These are phyloP conservation scores for Dendrobium huoshanense DNA, from an alignment of 106 monocot genomes.

Conservation along the genomic window DNA sequence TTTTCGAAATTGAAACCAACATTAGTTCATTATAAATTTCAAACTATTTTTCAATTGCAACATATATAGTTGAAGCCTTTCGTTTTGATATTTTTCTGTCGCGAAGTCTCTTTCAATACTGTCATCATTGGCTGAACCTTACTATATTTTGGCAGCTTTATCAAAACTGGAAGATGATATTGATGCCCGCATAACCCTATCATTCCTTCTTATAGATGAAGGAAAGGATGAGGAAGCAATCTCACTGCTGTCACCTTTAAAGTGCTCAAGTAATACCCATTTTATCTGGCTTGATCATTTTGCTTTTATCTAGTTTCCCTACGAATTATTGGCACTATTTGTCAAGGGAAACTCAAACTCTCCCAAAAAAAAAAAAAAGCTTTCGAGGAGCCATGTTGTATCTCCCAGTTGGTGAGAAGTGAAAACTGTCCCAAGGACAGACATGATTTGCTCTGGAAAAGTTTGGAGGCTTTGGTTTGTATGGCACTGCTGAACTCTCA, in stretches of 20 bases:
- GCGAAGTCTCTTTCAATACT: not conserved
- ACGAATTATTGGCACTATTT: not conserved
- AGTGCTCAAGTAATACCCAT: constrained; percentile 34
- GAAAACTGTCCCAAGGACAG: not conserved
- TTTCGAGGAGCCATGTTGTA: not conserved
- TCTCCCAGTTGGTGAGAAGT: not conserved
- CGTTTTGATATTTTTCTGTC: not conserved
- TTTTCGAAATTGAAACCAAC: not conserved
- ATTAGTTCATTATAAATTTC: not conserved
- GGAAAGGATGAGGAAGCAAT: constrained; percentile 71
- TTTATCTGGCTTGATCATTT: constrained; percentile 1
- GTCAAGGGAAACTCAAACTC: not conserved
- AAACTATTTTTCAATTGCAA: not conserved
- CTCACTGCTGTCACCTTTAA: constrained; percentile 58
- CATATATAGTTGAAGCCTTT: not conserved
- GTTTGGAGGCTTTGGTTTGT: not conserved
- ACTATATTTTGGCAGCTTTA: constrained; percentile 50
- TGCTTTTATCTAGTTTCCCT: not conserved
- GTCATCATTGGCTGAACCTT: not conserved
- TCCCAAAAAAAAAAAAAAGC: not conserved
- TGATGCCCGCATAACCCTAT: constrained; percentile 68
- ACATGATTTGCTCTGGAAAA: not conserved
- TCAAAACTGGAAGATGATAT: constrained; percentile 53
- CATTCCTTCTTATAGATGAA: constrained; percentile 74
- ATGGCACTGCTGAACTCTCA: not conserved